Base-by-base conservation (phyloP, 768 basidiomycete species). In the Lactarius psammicola region DNA sequence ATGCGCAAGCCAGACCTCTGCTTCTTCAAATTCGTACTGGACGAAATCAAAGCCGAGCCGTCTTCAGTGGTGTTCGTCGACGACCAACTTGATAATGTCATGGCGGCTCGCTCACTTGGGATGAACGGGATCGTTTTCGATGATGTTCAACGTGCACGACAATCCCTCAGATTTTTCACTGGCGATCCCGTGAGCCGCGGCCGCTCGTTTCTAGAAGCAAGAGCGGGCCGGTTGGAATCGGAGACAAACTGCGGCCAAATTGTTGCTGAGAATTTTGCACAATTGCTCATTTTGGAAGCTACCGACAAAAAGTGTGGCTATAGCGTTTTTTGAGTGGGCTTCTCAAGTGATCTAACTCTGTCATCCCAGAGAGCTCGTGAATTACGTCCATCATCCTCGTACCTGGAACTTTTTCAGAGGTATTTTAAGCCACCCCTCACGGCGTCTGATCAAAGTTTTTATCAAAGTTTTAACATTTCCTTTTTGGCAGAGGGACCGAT, bases 321-420 rank as follows among this genome's bases (percentile, higher is more conserved):
- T n/a, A 6, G 2, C 11, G 44, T 53, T 17, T 53, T 17, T 4
- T 40, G 17, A 49, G 53, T 31, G 17, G 30, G 2, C 23, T 23
- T 3, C 58, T 6, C 30, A 60, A 20, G 10, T 23, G 9, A 55
- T 54, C 20, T 31, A 34, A 40, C 23, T 0, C 17, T n/a, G n/a
- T n/a, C 15, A 44, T 3, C 10, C 42, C 38, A 85, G 84, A 46
- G 72, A 72, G 23, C 76, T 85, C 26, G 80, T 84, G 36, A 73
- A 77, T 62, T 69, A 67, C 46, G 70, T 40, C 28, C 77, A 80
- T 42, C 78, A 80, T 53, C 73, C 78, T 40, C 75, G 77, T 34
- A 76, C 75, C 34, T 85, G 82, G 81, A 85, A 86, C 63, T 86
- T 86, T 72, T 86, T 85, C 71, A 78, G 79, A 69, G 81, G 81